Percentiles rank a stretch among this genome's conserved stretches.
Evolutionary conservation across 495 filamentous ascomycete species (phyloP).

Genomic region (Aspergillus baeticus): DNA sequence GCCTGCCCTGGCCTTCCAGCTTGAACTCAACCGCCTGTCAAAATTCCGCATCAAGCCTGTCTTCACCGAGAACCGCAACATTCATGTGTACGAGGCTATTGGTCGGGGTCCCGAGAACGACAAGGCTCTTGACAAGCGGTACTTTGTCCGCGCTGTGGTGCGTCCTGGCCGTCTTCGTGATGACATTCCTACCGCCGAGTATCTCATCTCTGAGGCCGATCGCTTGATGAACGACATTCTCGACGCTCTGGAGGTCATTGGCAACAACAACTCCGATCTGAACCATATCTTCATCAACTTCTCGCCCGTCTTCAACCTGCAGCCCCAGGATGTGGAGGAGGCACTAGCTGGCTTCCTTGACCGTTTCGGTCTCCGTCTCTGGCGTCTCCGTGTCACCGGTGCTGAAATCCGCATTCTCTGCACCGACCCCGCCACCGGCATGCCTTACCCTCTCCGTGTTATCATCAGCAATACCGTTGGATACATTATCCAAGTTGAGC

Average conservation of each 20-base stretch:
- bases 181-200: constrained; percentile 95
- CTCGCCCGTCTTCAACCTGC: constrained; percentile 87
- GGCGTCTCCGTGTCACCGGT: constrained; percentile 94
- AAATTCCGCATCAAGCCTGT: constrained; percentile 98
- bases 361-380: constrained; percentile 90
- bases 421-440: constrained; percentile 80
- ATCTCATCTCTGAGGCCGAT: constrained; percentile 96
- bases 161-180: constrained; percentile 89
- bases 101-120: constrained; percentile 93
- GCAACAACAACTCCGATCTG: constrained; percentile 97
- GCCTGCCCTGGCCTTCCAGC: constrained; percentile 95
- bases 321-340: constrained; percentile 88
- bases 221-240: constrained; percentile 96
- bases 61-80: constrained; percentile 98
- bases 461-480: constrained; percentile 98
- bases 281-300: constrained; percentile 99
- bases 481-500: constrained; percentile 97
- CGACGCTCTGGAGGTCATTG: constrained; percentile 95
- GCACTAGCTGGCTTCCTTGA: constrained; percentile 94
- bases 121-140: constrained; percentile 71
- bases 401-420: constrained; percentile 98
- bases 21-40: constrained; percentile 87
- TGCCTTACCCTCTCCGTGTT: constrained; percentile 90
- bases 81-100: constrained; percentile 95
- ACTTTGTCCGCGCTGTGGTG: constrained; percentile 95